A percentile compares a stretch with the other conserved stretches of the same genome.
These are phyloP conservation scores for Aphanoascus verrucosus DNA, from an alignment of 2,329 filamentous ascomycete genomes.

Conservation along the genomic window DNA sequence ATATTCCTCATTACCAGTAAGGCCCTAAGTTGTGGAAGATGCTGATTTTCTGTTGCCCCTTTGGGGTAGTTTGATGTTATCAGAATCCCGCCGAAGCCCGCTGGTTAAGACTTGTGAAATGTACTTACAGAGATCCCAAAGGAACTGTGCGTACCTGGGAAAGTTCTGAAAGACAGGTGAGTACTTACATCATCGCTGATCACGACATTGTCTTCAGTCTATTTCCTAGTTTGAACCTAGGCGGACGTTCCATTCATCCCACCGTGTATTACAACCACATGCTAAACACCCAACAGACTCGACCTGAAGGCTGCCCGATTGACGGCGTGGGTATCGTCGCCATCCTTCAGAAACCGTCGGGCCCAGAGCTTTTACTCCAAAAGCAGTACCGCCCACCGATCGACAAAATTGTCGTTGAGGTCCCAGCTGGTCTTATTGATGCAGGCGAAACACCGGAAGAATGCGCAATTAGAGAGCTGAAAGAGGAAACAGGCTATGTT, in stretches of 20 bases:
- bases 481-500: conserved; percentile 54
- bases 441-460: conserved; percentile 46
- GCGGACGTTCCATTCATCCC: too few species aligned
- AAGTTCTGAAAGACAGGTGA: conserved; percentile 35
- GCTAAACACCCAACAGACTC: conserved; percentile 24
- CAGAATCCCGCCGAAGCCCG: conserved; percentile 32
- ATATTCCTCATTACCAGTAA: background rate
- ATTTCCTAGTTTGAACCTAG: too few species aligned
- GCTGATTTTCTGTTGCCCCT: conserved; percentile 1
- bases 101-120: conserved; percentile 36
- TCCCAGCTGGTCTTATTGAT: conserved; percentile 51
- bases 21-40: background rate
- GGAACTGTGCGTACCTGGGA: conserved; percentile 37
- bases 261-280: background rate
- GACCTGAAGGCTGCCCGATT: conserved; percentile 43
- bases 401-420: conserved; percentile 48
- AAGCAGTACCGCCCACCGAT: conserved; percentile 52
- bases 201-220: background rate
- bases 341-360: conserved; percentile 44
- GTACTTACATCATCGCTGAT: conserved; percentile 8
- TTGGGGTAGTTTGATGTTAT: background rate
- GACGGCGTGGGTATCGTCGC: conserved; percentile 51
- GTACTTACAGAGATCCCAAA: conserved; percentile 34
- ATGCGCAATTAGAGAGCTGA: conserved; percentile 48
- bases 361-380: conserved; percentile 43